Conservation (phyloP, 352 stramenopile genomes). For the Phytophthora podocarpi region DNA sequence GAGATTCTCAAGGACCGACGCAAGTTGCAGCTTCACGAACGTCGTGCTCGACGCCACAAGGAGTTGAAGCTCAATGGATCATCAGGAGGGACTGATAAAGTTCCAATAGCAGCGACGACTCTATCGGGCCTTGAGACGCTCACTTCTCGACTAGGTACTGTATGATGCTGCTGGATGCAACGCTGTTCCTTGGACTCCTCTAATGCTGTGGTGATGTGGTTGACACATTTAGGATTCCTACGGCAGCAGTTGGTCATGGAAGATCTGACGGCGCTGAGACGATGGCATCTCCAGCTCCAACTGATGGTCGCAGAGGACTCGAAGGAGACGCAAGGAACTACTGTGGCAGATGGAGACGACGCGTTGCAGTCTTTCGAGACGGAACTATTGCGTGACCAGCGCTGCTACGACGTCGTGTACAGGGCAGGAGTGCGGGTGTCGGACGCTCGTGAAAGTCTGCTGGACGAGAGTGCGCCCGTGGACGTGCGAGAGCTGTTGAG, state of each 20-base stretch:
- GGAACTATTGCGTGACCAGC: constrained; percentile 22
- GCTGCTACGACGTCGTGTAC: constrained; percentile 60
- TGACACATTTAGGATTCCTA: constrained; percentile 46
- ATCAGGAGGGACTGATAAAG: not conserved
- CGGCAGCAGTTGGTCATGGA: constrained; percentile 31
- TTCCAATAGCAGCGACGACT: constrained; percentile 7
- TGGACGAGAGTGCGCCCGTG: constrained; percentile 29
- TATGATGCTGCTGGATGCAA: not conserved
- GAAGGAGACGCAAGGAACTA: not conserved
- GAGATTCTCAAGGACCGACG: constrained; percentile 8
- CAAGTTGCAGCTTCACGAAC: constrained; percentile 19
- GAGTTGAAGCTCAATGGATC: not conserved
- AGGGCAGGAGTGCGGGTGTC: constrained; percentile 23
- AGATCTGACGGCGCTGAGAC: constrained; percentile 37
- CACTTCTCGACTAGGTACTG: constrained; percentile 34
- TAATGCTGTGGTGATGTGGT: not conserved
- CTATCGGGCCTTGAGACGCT: constrained; percentile 27
- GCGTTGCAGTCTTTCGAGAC: constrained; percentile 12
- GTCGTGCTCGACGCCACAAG: constrained; percentile 11
- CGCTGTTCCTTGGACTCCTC: not conserved
- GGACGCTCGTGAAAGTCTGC: constrained; percentile 35
- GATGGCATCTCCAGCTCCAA: constrained; percentile 52
- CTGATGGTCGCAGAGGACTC: constrained; percentile 28
- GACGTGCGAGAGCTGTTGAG: constrained; percentile 43
- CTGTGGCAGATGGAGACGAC: not conserved